A percentile compares a stretch with the other conserved stretches of the same genome.
Conservation (phyloP, 2,329 filamentous ascomycete genomes). For the Fusarium anguioides region DNA sequence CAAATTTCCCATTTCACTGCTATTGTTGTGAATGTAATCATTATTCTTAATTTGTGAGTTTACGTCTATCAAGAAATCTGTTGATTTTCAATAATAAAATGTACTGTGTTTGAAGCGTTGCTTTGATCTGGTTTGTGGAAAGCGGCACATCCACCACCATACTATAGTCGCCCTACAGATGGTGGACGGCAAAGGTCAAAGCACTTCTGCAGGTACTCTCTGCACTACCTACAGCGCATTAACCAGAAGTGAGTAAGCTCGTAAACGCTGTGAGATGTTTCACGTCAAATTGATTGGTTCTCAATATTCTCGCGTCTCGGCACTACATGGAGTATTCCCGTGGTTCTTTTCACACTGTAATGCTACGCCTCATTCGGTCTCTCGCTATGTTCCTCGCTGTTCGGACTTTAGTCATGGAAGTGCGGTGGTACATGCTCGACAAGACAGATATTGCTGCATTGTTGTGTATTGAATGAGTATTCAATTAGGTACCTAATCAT, state of each 20-base stretch:
- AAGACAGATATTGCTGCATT: background rate
- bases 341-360: too few relatives aligned
- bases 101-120: too few relatives aligned
- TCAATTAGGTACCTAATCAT: background rate
- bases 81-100: too few relatives aligned
- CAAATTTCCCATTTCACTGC: too few relatives aligned
- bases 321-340: background rate
- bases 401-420: constrained; percentile 17
- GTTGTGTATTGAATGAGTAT: background rate
- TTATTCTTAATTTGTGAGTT: too few relatives aligned
- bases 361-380: constrained; percentile 11
- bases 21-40: too few relatives aligned
- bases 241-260: background rate
- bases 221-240: background rate
- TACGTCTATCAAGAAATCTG: too few relatives aligned
- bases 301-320: constrained; percentile 18
- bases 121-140: too few relatives aligned
- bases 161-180: too few relatives aligned
- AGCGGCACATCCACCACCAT: too few relatives aligned
- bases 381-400: constrained; percentile 22
- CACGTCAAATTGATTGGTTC: background rate
- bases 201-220: rapidly evolving
- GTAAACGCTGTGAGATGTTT: constrained; percentile 8
- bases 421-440: background rate
- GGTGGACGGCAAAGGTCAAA: background rate